These are phyloP conservation scores for Lactuca saligna DNA, from an alignment of 129 eudicot genomes.

Conservation along the genomic window DNA sequence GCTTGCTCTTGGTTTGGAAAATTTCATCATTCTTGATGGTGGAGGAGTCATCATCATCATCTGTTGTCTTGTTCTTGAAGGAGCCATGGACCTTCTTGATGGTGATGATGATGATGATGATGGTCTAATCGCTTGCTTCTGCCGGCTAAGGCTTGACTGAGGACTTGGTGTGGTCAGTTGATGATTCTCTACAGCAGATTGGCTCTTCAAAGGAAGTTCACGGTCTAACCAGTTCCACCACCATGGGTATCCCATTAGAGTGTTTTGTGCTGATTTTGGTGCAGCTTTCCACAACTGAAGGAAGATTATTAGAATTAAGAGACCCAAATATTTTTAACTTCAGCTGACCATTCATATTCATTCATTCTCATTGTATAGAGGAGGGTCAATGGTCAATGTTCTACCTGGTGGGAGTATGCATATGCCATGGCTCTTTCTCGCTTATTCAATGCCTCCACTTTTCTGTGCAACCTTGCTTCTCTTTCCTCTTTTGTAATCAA, in stretches of 20 bases:
- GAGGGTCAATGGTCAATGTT: too few relatives aligned
- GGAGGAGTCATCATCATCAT: conserved; percentile 42
- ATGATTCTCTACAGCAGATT: conserved; percentile 26
- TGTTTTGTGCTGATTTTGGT: conserved; percentile 49
- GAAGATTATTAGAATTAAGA: conserved; percentile 3
- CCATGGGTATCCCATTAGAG: conserved; percentile 64
- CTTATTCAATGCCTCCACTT: conserved; percentile 69
- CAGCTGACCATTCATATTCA: too few relatives aligned
- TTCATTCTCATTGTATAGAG: too few relatives aligned
- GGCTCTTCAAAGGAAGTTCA: conserved; percentile 39
- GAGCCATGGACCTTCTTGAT: conserved; percentile 46
- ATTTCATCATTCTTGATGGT: conserved; percentile 31
- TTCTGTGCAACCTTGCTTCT: conserved; percentile 59
- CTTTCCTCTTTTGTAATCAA: conserved; percentile 74
- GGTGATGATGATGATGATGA: conserved; percentile 37
- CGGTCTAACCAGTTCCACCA: conserved; percentile 92
- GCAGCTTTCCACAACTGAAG: conserved; percentile 58
- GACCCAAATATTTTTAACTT: too few relatives aligned
- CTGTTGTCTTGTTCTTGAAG: conserved; percentile 39
- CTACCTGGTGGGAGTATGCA: conserved; percentile 66
- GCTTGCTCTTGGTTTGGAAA: conserved; percentile 36
- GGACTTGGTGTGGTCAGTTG: conserved; percentile 39
- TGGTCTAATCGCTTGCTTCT: conserved; percentile 5
- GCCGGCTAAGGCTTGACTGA: conserved; percentile 33
- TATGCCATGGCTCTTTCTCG: conserved; percentile 93